A percentile compares a stretch with the other conserved stretches of the same genome.
phyloP scores from a whole-genome alignment of 2,329 filamentous ascomycete species.

The Colletotrichum incanum region DNA sequence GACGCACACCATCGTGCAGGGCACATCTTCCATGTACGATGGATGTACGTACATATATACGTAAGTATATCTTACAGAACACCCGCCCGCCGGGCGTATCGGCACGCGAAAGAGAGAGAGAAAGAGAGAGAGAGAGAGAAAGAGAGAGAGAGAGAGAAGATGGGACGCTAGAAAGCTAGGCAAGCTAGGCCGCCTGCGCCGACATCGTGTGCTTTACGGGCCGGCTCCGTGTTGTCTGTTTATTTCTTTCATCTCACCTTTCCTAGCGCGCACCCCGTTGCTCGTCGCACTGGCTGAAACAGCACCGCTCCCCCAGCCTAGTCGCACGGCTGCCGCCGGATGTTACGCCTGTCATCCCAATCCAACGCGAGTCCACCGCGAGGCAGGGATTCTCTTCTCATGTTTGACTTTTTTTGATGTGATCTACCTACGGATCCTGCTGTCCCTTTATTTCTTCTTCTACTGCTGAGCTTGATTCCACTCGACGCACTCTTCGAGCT shows the following conservation, averaged over 20 bases:
- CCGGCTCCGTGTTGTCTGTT: not conserved
- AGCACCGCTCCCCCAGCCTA: constrained; percentile 6
- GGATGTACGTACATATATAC: constrained; percentile 28
- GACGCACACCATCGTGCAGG: constrained; percentile 36
- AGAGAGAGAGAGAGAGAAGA: not conserved
- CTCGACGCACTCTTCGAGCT: constrained; percentile 87
- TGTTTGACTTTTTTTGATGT: constrained; percentile 33
- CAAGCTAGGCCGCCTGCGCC: not conserved
- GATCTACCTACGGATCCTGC: not conserved
- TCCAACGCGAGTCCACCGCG: not conserved
- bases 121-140: not conserved
- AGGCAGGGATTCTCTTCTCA: not conserved
- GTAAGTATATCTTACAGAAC: constrained; percentile 30
- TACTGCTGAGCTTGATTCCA: constrained; percentile 77
- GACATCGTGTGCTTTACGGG: not conserved
- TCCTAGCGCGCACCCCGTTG: constrained; percentile 31
- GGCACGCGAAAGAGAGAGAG: not conserved
- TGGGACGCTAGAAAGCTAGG: constrained; percentile 5
- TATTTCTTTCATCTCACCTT: constrained; percentile 14
- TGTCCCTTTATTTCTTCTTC: constrained; percentile 48
- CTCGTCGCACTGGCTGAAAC: constrained; percentile 35
- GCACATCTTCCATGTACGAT: constrained; percentile 17
- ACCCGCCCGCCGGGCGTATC: constrained; percentile 13
- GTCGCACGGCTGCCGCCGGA: constrained; percentile 31
- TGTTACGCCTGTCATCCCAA: constrained; percentile 38